These are phyloP conservation scores for Mycena indigotica DNA, from an alignment of 768 basidiomycete genomes.

Conservation along the genomic window DNA sequence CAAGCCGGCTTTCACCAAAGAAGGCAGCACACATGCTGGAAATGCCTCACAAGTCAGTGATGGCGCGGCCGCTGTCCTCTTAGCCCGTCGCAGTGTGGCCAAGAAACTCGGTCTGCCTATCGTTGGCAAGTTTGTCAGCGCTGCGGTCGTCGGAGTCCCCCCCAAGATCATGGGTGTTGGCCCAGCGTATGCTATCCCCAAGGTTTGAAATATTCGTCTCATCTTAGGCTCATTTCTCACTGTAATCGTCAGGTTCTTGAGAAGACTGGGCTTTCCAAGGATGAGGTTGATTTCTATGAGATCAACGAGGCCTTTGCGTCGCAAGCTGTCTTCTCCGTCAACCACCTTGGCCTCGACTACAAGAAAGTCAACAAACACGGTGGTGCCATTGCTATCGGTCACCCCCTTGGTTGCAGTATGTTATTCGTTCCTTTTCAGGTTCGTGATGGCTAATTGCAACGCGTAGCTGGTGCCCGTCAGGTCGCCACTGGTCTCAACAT, in stretches of 20 bases:
- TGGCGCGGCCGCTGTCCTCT: constrained; percentile 87
- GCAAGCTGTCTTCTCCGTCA: constrained; percentile 74
- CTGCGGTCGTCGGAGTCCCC: constrained; percentile 75
- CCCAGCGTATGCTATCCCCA: constrained; percentile 86
- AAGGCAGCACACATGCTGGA: constrained; percentile 78
- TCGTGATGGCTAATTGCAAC: too few relatives aligned
- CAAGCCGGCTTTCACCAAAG: constrained; percentile 82
- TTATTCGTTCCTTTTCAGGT: too few relatives aligned
- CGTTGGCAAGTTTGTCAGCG: constrained; percentile 79
- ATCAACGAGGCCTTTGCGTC: constrained; percentile 92
- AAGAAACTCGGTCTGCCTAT: constrained; percentile 84
- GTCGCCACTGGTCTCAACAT: constrained; percentile 83
- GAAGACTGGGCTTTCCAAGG: constrained; percentile 60
- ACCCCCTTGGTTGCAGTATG: constrained; percentile 84
- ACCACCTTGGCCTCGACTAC: constrained; percentile 68
- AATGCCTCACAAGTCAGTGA: constrained; percentile 92
- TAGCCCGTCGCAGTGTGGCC: constrained; percentile 78
- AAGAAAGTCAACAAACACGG: constrained; percentile 87
- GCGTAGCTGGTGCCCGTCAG: constrained; percentile 78
- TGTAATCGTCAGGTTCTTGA: constrained; percentile 46
- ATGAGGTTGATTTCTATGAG: constrained; percentile 88
- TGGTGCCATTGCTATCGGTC: constrained; percentile 88
- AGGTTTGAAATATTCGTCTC: constrained; percentile 32
- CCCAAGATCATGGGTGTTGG: constrained; percentile 92
- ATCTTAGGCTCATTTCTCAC: background rate